Evolutionary conservation across 2,329 filamentous ascomycete genomes (phyloP).

Genomic region (Leptographium flavum): DNA sequence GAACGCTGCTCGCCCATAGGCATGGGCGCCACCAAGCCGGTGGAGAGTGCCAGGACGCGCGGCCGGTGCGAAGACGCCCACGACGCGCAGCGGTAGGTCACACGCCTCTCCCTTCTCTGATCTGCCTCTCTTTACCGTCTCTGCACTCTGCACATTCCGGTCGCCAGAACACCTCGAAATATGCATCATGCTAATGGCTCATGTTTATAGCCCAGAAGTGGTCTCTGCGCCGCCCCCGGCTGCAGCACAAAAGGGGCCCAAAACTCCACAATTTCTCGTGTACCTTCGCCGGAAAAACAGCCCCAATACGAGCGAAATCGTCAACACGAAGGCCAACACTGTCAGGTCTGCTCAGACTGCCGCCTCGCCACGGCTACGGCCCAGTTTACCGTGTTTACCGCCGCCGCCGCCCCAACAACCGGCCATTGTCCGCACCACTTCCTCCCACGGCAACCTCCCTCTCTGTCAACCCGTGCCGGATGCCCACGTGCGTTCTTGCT

Average conservation of each 20-base stretch:
- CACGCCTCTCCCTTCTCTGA: too few species aligned
- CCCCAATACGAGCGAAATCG: neutral
- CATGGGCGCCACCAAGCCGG: too few species aligned
- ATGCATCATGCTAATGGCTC: neutral
- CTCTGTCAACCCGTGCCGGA: slow-evolving; percentile 49
- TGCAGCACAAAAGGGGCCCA: slow-evolving; percentile 6
- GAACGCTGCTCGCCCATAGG: neutral
- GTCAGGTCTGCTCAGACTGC: too few species aligned
- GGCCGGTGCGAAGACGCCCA: too few species aligned
- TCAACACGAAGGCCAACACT: neutral
- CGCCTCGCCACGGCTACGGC: too few species aligned
- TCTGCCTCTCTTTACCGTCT: too few species aligned
- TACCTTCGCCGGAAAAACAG: slow-evolving; percentile 2
- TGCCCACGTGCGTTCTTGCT: slow-evolving; percentile 43
- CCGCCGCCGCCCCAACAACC: slow-evolving; percentile 8
- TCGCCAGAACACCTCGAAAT: too few species aligned
- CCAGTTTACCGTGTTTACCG: neutral
- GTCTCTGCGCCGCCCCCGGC: neutral
- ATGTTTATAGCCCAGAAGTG: neutral
- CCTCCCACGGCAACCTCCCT: slow-evolving; percentile 27
- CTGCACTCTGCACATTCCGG: too few species aligned
- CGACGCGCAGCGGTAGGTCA: too few species aligned
- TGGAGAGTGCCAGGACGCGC: too few species aligned
- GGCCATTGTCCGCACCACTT: slow-evolving; percentile 33
- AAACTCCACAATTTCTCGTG: neutral